Evolutionary conservation across 2,329 filamentous ascomycete species (phyloP).

Genomic region (Ophiostoma triangulosporum): DNA sequence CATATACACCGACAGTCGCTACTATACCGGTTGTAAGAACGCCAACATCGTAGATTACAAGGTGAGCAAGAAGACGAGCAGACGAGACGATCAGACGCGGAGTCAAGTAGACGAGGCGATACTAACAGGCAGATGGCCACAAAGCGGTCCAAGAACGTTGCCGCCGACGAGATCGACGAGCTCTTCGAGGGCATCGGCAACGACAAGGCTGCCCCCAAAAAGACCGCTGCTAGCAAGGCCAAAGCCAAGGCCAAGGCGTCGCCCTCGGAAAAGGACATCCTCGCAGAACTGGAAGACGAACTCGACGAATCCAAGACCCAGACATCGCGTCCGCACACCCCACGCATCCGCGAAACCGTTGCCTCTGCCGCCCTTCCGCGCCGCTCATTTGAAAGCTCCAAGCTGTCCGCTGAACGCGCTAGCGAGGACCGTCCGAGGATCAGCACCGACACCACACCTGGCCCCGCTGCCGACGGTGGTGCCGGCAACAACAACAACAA

Average conservation of each 20-base stretch:
- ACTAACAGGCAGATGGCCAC: conserved; percentile 35
- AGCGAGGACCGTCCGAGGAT: conserved; percentile 36
- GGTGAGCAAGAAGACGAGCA: not conserved
- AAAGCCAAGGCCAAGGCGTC: conserved; percentile 34
- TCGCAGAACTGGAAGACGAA: conserved; percentile 73
- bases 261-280: conserved; percentile 53
- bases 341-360: conserved; percentile 47
- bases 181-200: conserved; percentile 48
- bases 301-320: conserved; percentile 55
- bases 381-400: conserved; percentile 13
- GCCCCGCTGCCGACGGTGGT: conserved; percentile 13
- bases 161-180: conserved; percentile 51
- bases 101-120: no score
- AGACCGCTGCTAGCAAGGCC: conserved; percentile 26
- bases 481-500: not conserved
- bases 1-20: no score
- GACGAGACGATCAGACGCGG: no score
- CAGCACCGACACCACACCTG: conserved; percentile 21
- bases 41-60: not conserved
- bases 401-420: conserved; percentile 36
- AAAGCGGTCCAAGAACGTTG: conserved; percentile 38
- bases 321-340: conserved; percentile 65
- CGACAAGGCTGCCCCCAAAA: conserved; percentile 19
- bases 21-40: no score
- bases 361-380: conserved; percentile 27